Evolutionary conservation across 176 grass and related monocot species (phyloP).

Genomic region (Typha latifolia): DNA sequence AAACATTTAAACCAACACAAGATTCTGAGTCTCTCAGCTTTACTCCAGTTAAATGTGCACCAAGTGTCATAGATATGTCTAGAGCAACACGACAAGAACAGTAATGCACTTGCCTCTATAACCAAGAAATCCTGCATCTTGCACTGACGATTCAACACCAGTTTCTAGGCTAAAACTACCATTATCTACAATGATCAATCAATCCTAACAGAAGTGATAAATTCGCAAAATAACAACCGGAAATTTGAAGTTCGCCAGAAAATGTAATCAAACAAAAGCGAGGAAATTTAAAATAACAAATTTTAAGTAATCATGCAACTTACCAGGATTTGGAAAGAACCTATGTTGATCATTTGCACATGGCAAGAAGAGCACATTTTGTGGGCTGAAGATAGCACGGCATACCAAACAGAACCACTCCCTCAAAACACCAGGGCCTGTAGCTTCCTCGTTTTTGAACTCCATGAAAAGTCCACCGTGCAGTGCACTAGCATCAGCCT

Average conservation of each 20-base stretch:
- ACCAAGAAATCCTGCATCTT: no score
- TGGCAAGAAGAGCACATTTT: conserved; percentile 77
- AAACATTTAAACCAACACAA: no score
- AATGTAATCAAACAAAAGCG: background rate
- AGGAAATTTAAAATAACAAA: background rate
- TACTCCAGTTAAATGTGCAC: no score
- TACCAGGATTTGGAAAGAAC: conserved; percentile 96
- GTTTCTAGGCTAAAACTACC: no score
- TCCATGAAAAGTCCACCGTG: conserved; percentile 88
- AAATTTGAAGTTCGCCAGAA: background rate
- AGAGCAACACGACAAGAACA: no score
- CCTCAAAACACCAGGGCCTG: conserved; percentile 90
- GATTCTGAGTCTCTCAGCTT: no score
- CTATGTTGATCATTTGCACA: conserved; percentile 72
- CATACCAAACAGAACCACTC: conserved; percentile 97
- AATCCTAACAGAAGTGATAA: no score
- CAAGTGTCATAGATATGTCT: no score
- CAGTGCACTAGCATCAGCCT: conserved; percentile 41
- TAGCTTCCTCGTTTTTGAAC: conserved; percentile 99
- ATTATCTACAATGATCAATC: no score
- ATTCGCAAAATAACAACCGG: no score
- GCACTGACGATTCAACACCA: no score
- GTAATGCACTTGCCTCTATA: no score
- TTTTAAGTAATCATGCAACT: conserved; percentile 18
- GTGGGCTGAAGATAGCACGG: conserved; percentile 73